These are phyloP conservation scores for Solanum arcanum DNA, from an alignment of 257 asterid species.

Conservation along the genomic window DNA sequence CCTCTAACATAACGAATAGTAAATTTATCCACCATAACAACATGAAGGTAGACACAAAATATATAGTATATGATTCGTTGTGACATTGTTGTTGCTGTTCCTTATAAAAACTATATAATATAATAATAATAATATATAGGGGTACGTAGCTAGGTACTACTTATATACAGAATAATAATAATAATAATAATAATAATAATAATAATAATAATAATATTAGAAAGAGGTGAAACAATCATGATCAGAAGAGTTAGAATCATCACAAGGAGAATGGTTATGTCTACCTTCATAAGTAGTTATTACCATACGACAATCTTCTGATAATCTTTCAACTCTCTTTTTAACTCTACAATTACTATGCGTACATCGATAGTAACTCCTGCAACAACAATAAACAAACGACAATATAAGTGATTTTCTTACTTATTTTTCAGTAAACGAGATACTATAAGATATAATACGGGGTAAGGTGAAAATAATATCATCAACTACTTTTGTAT, in stretches of 20 bases:
- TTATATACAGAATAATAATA: neutral
- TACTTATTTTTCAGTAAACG: neutral
- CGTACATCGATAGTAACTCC: constrained; percentile 91
- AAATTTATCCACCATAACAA: neutral
- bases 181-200: neutral
- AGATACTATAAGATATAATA: neutral
- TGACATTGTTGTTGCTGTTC: neutral
- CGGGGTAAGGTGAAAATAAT: neutral
- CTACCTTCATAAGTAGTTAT: constrained; percentile 98
- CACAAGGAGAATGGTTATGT: constrained; percentile 87
- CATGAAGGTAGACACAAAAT: neutral
- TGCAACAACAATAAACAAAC: constrained; percentile 4
- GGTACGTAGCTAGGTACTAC: neutral
- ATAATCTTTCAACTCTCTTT: constrained; percentile 86
- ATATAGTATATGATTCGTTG: neutral
- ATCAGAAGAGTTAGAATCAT: constrained; percentile 74
- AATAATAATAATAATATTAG: neutral
- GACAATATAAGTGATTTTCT: neutral
- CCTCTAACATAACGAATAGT: neutral
- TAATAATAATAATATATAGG: neutral
- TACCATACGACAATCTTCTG: constrained; percentile 90
- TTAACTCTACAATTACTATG: constrained; percentile 85
- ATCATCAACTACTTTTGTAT: neutral
- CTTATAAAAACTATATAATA: neutral
- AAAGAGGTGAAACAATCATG: constrained; percentile 68